Conservation (phyloP, 2,329 filamentous ascomycete genomes). For the Talaromyces sp. region DNA sequence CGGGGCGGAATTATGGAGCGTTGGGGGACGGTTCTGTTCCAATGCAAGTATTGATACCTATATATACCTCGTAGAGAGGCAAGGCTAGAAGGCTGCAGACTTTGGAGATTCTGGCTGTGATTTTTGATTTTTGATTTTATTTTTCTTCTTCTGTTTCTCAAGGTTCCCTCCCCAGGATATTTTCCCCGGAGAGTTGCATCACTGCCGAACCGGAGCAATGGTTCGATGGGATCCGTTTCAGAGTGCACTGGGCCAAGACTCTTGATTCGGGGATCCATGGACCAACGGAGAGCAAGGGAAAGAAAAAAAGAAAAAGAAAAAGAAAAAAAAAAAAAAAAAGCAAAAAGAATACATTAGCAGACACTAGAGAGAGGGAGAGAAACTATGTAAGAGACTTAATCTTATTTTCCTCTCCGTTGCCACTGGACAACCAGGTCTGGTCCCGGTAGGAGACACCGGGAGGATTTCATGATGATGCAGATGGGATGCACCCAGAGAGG, state of each 20-base stretch:
- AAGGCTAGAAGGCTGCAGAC: too few relatives aligned
- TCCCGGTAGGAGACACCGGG: constrained; percentile 1
- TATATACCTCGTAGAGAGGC: too few relatives aligned
- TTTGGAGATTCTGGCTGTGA: too few relatives aligned
- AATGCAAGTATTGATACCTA: too few relatives aligned
- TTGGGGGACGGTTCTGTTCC: too few relatives aligned
- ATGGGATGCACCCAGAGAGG: not conserved
- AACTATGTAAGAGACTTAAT: too few relatives aligned
- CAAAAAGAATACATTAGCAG: not conserved
- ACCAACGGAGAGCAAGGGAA: not conserved
- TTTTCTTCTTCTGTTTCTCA: not conserved
- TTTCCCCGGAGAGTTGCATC: constrained; percentile 7
- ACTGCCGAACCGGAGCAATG: not conserved
- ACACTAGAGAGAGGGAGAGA: too few relatives aligned
- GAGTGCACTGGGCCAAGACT: constrained; percentile 3
- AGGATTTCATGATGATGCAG: constrained; percentile 12
- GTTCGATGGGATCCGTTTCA: not conserved
- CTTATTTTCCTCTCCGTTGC: not conserved
- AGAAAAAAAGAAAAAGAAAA: not conserved
- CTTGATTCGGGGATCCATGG: not conserved
- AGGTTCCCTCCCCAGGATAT: not conserved
- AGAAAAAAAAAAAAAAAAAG: not conserved
- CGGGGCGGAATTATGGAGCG: too few relatives aligned
- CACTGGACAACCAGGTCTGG: not conserved
- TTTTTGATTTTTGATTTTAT: too few relatives aligned